Evolutionary conservation across 176 grass and related monocot species (phyloP).

Genomic region (Puccinellia tenuiflora): DNA sequence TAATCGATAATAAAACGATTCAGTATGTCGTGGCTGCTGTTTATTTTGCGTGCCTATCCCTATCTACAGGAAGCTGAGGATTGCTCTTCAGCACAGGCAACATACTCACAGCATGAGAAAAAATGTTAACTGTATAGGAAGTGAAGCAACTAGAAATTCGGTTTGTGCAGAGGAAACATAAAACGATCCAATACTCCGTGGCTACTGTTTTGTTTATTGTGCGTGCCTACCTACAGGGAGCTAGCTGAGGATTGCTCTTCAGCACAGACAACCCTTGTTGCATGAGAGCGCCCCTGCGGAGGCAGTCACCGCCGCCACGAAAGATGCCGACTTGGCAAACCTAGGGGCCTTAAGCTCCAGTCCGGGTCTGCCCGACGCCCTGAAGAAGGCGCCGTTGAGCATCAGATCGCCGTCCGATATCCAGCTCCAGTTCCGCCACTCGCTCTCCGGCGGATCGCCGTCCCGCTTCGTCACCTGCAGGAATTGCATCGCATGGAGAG

Average conservation of each 20-base stretch:
- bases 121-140: no score
- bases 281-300: neutral
- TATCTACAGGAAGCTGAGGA: no score
- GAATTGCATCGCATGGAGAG: neutral
- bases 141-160: neutral
- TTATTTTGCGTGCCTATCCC: no score
- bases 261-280: neutral
- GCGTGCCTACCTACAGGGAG: neutral
- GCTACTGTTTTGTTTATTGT: neutral
- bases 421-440: slow-evolving; percentile 51
- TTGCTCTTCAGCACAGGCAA: no score
- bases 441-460: neutral
- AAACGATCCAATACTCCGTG: neutral
- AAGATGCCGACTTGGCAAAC: neutral
- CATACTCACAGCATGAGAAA: no score
- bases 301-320: neutral
- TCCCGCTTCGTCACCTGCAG: slow-evolving; percentile 51
- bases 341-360: neutral
- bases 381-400: slow-evolving; percentile 54
- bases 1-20: no score
- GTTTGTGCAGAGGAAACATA: neutral
- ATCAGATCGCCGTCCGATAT: slow-evolving; percentile 45
- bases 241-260: neutral
- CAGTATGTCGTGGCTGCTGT: no score
- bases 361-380: slow-evolving; percentile 7